Conservation (phyloP, 345 rosid species). For the Eucalyptus marginata region DNA sequence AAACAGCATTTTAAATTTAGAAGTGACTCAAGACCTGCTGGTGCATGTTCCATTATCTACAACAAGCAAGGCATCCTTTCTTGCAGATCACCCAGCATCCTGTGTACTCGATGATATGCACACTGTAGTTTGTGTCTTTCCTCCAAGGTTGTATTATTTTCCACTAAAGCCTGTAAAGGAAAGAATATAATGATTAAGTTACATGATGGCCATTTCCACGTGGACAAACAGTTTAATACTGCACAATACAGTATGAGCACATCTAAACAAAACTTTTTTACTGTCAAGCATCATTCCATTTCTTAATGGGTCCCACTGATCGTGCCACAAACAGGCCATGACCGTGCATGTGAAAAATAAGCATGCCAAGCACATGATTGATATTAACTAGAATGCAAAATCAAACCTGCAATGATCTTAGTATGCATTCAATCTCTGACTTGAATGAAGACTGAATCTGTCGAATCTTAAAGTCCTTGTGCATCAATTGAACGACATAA, state of each 20-base stretch:
- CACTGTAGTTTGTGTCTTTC: constrained; percentile 38
- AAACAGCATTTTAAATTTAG: neutral
- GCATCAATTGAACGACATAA: constrained; percentile 44
- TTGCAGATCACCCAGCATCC: neutral
- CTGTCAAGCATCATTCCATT: neutral
- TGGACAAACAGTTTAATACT: neutral
- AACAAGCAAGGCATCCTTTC: neutral
- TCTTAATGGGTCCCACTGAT: neutral
- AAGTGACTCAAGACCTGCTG: neutral
- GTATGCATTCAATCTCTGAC: constrained; percentile 31
- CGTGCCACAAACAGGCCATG: neutral
- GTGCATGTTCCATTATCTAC: neutral
- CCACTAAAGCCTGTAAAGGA: constrained; percentile 29
- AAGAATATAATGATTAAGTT: neutral
- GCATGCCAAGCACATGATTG: neutral
- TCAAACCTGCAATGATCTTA: constrained; percentile 45
- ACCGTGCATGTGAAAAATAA: neutral
- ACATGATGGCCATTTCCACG: neutral
- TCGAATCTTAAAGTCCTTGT: constrained; percentile 31
- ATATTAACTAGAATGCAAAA: neutral
- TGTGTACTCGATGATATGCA: constrained; percentile 24
- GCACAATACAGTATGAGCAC: neutral
- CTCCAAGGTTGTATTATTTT: constrained; percentile 36
- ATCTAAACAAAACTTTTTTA: neutral
- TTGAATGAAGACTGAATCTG: constrained; percentile 24